A percentile compares a stretch with the other conserved stretches of the same genome.
Evolutionary conservation across 1,284 basidiomycete genomes (phyloP).

Genomic region (Veloboletus limbatus): DNA sequence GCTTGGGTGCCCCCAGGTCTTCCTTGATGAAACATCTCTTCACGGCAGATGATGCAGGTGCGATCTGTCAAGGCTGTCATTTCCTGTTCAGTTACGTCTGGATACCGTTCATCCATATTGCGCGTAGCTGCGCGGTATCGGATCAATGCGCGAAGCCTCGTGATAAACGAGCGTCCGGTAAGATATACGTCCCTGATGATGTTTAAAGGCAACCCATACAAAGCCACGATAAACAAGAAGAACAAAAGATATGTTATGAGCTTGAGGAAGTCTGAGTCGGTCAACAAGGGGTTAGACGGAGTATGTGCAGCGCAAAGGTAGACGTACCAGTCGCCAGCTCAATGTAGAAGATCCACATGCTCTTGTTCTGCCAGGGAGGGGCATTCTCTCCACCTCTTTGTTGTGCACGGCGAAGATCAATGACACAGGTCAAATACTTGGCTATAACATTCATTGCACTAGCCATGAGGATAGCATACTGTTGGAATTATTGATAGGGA

Average conservation of each 20-base stretch:
- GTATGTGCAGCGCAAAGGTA: constrained; percentile 16
- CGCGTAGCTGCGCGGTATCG: constrained; percentile 92
- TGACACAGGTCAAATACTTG: constrained; percentile 83
- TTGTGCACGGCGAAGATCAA: constrained; percentile 78
- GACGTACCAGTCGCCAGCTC: constrained; percentile 82
- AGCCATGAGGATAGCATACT: constrained; percentile 91
- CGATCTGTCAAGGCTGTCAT: constrained; percentile 77
- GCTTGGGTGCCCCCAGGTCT: constrained; percentile 34
- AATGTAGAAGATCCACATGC: constrained; percentile 95
- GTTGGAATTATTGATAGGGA: constrained; percentile 14
- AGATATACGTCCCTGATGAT: constrained; percentile 96
- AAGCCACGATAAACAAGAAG: constrained; percentile 88
- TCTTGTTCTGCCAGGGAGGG: constrained; percentile 96
- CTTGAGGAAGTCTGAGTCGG: constrained; percentile 80
- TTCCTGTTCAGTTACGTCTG: constrained; percentile 89
- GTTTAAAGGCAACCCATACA: constrained; percentile 96
- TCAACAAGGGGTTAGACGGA: constrained; percentile 3
- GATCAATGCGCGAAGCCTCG: constrained; percentile 81
- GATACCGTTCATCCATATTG: constrained; percentile 97
- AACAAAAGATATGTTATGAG: constrained; percentile 90
- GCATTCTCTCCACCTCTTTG: constrained; percentile 80
- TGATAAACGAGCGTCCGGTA: constrained; percentile 88
- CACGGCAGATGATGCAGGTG: constrained; percentile 98
- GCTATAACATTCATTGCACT: constrained; percentile 75
- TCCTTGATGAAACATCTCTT: constrained; percentile 77